Percentiles rank a stretch among this genome's conserved stretches.
These are phyloP conservation scores for Musa balbisiana DNA, from an alignment of 202 grass and related monocot genomes.

Conservation along the genomic window DNA sequence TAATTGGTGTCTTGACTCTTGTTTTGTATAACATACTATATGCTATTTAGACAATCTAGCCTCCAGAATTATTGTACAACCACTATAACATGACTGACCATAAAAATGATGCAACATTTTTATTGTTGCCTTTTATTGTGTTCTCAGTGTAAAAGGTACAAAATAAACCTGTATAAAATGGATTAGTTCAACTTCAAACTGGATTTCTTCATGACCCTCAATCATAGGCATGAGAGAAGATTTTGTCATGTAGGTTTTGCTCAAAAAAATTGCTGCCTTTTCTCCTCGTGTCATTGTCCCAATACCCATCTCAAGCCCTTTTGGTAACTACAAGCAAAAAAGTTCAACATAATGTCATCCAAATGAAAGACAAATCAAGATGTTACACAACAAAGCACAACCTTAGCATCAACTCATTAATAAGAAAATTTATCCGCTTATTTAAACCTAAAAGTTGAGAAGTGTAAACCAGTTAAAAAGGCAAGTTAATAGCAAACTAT, in stretches of 20 bases:
- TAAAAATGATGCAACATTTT: neutral
- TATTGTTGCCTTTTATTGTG: too few relatives aligned
- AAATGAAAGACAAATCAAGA: conserved; percentile 10
- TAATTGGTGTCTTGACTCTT: too few relatives aligned
- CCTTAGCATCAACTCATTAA: too few relatives aligned
- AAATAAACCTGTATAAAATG: conserved; percentile 77
- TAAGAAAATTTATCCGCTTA: too few relatives aligned
- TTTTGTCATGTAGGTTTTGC: conserved; percentile 58
- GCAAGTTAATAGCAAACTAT: neutral
- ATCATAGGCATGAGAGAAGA: conserved; percentile 63
- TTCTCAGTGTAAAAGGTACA: conserved; percentile 7
- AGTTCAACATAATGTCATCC: conserved; percentile 4
- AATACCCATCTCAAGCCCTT: conserved; percentile 96
- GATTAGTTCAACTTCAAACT: conserved; percentile 81
- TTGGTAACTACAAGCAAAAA: conserved; percentile 74
- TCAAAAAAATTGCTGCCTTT: conserved; percentile 82
- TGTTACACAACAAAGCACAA: neutral
- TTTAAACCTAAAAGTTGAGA: too few relatives aligned
- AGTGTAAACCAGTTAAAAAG: too few relatives aligned
- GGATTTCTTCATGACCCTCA: conserved; percentile 68
- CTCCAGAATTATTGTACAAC: neutral
- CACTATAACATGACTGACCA: neutral
- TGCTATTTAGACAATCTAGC: neutral
- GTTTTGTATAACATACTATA: too few relatives aligned
- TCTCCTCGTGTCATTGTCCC: conserved; percentile 73